These are phyloP conservation scores for Persicaria maculosa DNA, from an alignment of 148 eudicot species.

Conservation along the genomic window DNA sequence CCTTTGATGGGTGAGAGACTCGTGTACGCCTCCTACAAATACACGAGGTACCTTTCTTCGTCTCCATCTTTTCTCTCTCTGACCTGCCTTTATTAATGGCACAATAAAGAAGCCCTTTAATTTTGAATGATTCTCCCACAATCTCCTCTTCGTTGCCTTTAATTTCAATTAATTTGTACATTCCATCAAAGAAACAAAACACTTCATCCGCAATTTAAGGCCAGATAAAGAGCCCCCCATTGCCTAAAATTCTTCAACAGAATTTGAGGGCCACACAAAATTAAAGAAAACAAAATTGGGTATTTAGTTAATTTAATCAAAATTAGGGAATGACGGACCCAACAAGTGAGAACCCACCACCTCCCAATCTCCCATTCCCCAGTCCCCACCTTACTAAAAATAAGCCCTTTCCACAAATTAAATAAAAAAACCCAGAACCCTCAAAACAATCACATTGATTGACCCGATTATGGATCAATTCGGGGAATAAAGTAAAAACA, in stretches of 20 bases:
- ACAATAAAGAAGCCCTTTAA: conserved; percentile 28
- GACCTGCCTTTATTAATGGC: conserved; percentile 30
- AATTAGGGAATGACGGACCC: conserved; percentile 1
- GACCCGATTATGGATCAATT: too few relatives aligned
- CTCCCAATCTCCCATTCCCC: background rate
- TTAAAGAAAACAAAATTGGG: conserved; percentile 7
- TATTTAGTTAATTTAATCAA: background rate
- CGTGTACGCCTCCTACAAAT: conserved; percentile 22
- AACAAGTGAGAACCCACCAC: background rate
- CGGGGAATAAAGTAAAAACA: too few relatives aligned
- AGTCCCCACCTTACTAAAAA: background rate
- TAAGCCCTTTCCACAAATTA: background rate
- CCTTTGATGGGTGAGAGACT: conserved; percentile 21
- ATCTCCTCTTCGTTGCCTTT: conserved; percentile 8
- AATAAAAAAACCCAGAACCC: background rate
- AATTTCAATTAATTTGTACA: conserved; percentile 2
- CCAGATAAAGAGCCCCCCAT: conserved; percentile 18
- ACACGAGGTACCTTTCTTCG: conserved; percentile 14
- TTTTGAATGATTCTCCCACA: conserved; percentile 33
- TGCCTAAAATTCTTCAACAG: conserved; percentile 8
- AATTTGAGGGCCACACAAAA: conserved; percentile 18
- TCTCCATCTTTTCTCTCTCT: conserved; percentile 1
- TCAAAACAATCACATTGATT: background rate
- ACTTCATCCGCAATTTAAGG: conserved; percentile 35
- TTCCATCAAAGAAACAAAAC: conserved; percentile 14